Evolutionary conservation across 2,329 filamentous ascomycete genomes (phyloP).

Genomic region (Sporothrix phasma): DNA sequence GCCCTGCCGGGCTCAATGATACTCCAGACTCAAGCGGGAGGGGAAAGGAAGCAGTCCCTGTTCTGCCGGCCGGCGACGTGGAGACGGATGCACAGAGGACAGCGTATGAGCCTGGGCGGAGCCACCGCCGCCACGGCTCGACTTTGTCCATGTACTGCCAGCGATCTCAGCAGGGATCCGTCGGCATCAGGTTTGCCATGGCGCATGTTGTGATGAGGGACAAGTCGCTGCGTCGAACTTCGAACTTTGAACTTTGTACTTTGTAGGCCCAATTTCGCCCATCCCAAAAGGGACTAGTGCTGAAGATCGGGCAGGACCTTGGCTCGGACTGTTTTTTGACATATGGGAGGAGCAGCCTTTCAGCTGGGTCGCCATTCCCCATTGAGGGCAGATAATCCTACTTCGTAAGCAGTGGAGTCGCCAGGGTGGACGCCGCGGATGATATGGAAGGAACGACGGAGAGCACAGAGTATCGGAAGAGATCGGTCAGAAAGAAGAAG

Average conservation of each 20-base stretch:
- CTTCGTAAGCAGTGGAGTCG: background rate
- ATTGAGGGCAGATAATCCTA: background rate
- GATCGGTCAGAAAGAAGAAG: background rate
- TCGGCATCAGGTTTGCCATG: too few species aligned
- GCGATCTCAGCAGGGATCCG: background rate
- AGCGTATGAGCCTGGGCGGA: background rate
- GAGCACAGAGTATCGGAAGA: too few species aligned
- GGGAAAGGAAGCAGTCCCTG: background rate
- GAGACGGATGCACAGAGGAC: background rate
- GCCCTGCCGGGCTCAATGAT: background rate
- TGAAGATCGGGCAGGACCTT: constrained; percentile 4
- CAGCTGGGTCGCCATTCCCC: constrained; percentile 10
- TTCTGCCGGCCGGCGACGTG: background rate
- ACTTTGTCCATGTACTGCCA: too few species aligned
- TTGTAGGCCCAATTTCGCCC: background rate
- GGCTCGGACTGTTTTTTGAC: background rate
- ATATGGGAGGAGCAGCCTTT: background rate
- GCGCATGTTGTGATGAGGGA: too few species aligned
- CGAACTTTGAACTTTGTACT: background rate
- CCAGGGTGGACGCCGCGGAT: background rate
- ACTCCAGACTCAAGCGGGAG: background rate
- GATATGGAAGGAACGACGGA: background rate
- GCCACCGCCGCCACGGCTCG: background rate
- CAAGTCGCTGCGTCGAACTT: too few species aligned
- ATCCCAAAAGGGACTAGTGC: background rate